Base-by-base conservation (phyloP, 2,329 filamentous ascomycete species). In the Colletotrichum cuscutae region DNA sequence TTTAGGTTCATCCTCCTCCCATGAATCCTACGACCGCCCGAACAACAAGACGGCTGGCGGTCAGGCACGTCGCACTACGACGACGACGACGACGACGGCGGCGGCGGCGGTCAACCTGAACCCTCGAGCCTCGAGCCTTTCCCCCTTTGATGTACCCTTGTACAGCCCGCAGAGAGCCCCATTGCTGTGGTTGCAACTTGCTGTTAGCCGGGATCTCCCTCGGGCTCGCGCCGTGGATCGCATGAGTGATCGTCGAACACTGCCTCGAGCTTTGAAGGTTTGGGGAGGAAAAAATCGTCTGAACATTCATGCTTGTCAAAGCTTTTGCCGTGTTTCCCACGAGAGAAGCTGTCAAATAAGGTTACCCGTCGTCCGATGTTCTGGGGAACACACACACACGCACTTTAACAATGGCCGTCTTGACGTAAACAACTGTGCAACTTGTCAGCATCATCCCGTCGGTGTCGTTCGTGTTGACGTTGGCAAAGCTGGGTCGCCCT, bases 361-460 rank as follows among this genome's bases (percentile, higher is more conserved):
- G 59, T 65, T 72, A 24, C 30, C 42, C 28, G 54, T 32, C 60
- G 35, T 70, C 70, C 49, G 70, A 65, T 70, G 54, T 70, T 32
- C 42, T 13, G 19, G 13, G 19, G 28, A 12, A 22, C 9, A 65
- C 28, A 49, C 42, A 19, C 3, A 15, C 35, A 42, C 35, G 35
- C 35, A 42, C 35, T 42, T 42, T 42, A 5, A 42, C 42, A 4
- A n/a, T 49, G 15, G 12, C 13, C 49, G 56, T 19, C 42, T 62
- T 53, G 69, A 65, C 65, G 46, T 60, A 46, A 42, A 32, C 19
- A 46, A 24, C 32, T 24, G 30, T 52, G 56, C 42, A 24, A n/a
- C 24, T 32, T 60, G 59, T 56, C 59, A 60, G 59, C 70, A 67
- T 64, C 53, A 72, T 68, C 52, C 69, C 42, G 42, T 65, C 59